Evolutionary conservation across 306 rosid species (phyloP).

Genomic region (Phaseolus lunatus): DNA sequence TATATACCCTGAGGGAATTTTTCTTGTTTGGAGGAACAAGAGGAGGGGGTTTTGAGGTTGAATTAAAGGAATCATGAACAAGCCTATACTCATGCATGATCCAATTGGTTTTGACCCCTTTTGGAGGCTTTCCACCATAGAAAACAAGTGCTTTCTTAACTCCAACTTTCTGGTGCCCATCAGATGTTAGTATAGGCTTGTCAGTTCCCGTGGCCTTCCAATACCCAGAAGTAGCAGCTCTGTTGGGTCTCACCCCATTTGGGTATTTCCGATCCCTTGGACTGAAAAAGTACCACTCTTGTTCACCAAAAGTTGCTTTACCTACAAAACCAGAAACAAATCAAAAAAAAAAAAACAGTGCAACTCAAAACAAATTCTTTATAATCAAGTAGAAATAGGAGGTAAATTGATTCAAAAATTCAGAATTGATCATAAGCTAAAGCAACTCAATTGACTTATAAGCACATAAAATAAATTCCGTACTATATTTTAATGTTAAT

Average conservation of each 20-base stretch:
- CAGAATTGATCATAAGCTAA: too few relatives aligned
- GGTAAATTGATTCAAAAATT: too few relatives aligned
- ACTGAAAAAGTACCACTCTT: slow-evolving; percentile 59
- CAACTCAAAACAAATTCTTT: neutral
- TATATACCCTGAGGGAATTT: slow-evolving; percentile 68
- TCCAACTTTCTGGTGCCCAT: slow-evolving; percentile 48
- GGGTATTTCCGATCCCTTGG: slow-evolving; percentile 59
- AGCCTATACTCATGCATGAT: slow-evolving; percentile 59
- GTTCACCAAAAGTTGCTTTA: slow-evolving; percentile 54
- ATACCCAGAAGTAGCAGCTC: slow-evolving; percentile 57
- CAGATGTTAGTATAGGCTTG: slow-evolving; percentile 49
- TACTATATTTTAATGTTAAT: too few relatives aligned
- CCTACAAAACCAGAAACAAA: slow-evolving; percentile 14
- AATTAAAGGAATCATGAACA: neutral
- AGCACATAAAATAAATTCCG: too few relatives aligned
- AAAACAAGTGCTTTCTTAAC: slow-evolving; percentile 56
- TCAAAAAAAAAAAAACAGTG: neutral
- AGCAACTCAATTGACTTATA: too few relatives aligned
- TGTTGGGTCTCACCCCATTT: slow-evolving; percentile 58
- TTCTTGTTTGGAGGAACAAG: slow-evolving; percentile 52
- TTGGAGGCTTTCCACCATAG: slow-evolving; percentile 58
- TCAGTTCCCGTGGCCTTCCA: slow-evolving; percentile 62
- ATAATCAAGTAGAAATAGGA: too few relatives aligned
- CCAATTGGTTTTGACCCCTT: slow-evolving; percentile 60
- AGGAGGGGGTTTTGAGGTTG: slow-evolving; percentile 46